Conservation (phyloP, 2,329 filamentous ascomycete species). For the Nemania serpens region DNA sequence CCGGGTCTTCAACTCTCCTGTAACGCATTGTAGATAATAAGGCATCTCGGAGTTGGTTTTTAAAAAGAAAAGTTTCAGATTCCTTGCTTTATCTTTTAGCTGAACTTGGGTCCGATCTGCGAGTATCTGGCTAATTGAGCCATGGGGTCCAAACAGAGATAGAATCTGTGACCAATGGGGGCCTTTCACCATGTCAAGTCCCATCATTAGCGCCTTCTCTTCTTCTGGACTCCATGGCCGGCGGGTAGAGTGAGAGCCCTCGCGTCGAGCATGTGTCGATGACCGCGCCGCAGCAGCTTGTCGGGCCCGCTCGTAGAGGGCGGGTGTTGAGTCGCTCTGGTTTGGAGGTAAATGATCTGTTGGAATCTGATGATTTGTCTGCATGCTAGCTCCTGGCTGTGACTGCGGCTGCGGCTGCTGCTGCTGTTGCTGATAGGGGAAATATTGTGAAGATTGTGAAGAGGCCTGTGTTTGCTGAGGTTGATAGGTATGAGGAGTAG, state of each 20-base stretch:
- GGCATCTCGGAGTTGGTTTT: slow-evolving; percentile 92
- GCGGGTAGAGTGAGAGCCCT: slow-evolving; percentile 65
- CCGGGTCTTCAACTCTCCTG: slow-evolving; percentile 84
- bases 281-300: slow-evolving; percentile 63
- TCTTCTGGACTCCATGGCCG: slow-evolving; percentile 88
- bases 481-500: slow-evolving; percentile 34
- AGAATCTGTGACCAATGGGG: slow-evolving; percentile 94
- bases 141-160: slow-evolving; percentile 78
- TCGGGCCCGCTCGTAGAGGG: slow-evolving; percentile 62
- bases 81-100: slow-evolving; percentile 88
- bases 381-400: slow-evolving; percentile 26
- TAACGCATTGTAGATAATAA: slow-evolving; percentile 84
- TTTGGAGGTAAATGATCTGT: slow-evolving; percentile 56
- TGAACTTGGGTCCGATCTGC: slow-evolving; percentile 91
- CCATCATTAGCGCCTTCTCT: slow-evolving; percentile 87
- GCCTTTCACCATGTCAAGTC: slow-evolving; percentile 84
- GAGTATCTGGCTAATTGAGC: slow-evolving; percentile 79
- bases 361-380: slow-evolving; percentile 31
- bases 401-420: slow-evolving; percentile 34
- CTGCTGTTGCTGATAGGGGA: slow-evolving; percentile 31
- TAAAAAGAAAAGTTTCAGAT: slow-evolving; percentile 87
- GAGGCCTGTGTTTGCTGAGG: slow-evolving; percentile 27
- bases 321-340: slow-evolving; percentile 59
- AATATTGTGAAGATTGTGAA: slow-evolving; percentile 34
- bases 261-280: slow-evolving; percentile 58